These are phyloP conservation scores for Talaromyces pinophilus DNA, from an alignment of 2,329 filamentous ascomycete genomes.

Conservation along the genomic window DNA sequence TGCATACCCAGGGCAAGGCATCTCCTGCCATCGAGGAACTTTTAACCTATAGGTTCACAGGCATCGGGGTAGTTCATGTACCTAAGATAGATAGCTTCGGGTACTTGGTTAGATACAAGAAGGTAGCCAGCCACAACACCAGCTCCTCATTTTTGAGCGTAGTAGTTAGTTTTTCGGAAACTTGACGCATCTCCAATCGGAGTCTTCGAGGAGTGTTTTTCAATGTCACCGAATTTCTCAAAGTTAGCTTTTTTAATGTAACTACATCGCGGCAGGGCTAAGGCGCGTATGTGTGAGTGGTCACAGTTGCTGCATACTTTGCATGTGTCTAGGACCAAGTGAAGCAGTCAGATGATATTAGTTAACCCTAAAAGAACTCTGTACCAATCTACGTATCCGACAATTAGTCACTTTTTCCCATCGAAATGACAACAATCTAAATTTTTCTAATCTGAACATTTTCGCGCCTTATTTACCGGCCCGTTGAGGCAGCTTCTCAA, in stretches of 20 bases:
- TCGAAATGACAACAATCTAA: not conserved
- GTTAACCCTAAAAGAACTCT: not conserved
- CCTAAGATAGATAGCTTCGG: not conserved
- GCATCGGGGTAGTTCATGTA: not conserved
- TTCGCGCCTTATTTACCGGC: not conserved
- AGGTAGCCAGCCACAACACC: not conserved
- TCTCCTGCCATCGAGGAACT: not conserved
- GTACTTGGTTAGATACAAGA: not conserved
- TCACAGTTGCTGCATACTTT: not conserved
- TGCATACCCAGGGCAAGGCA: not conserved
- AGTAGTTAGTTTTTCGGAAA: not conserved
- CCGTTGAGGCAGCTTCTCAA: slow-evolving; percentile 61
- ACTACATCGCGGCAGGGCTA: not conserved
- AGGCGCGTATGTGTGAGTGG: not conserved
- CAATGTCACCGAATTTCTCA: not conserved
- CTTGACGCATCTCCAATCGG: not conserved
- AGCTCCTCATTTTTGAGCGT: not conserved
- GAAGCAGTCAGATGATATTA: not conserved
- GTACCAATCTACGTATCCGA: not conserved
- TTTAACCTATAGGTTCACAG: not conserved
- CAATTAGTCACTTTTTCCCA: not conserved
- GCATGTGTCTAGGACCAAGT: not conserved
- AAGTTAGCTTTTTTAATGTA: not conserved
- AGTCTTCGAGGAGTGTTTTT: not conserved
- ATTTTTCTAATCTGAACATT: not conserved